Conservation (phyloP, 208 protist genomes). For the Crithidia brevicula region DNA sequence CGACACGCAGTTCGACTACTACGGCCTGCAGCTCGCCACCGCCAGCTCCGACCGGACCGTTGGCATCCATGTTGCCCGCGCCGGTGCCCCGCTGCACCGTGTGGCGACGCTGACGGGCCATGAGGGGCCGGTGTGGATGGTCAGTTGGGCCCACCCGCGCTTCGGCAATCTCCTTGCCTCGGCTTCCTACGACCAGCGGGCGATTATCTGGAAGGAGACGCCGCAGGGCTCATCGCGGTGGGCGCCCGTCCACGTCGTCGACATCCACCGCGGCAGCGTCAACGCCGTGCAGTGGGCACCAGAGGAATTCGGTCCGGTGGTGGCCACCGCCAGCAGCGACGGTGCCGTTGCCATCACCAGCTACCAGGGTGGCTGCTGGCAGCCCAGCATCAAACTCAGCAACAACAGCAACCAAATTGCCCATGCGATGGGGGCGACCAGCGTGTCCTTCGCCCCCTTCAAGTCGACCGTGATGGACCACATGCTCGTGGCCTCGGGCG, state of each 20-base stretch:
- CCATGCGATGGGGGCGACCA: slow-evolving; percentile 84
- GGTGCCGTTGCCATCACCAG: slow-evolving; percentile 72
- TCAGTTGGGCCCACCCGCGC: slow-evolving; percentile 98
- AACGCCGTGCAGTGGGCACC: slow-evolving; percentile 87
- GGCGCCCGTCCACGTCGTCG: slow-evolving; percentile 72
- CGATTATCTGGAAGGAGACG: slow-evolving; percentile 96
- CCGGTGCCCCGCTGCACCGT: slow-evolving; percentile 52
- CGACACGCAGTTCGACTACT: slow-evolving; percentile 99
- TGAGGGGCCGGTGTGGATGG: slow-evolving; percentile 98
- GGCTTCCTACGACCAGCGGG: slow-evolving; percentile 96
- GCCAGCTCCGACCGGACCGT: slow-evolving; percentile 97
- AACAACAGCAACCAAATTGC: slow-evolving; percentile 85
- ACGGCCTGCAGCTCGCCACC: slow-evolving; percentile 97
- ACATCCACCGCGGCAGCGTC: slow-evolving; percentile 73
- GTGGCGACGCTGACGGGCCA: slow-evolving; percentile 88
- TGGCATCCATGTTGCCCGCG: slow-evolving; percentile 93
- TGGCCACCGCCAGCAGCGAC: slow-evolving; percentile 83
- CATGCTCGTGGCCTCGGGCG: slow-evolving; percentile 74
- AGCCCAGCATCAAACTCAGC: slow-evolving; percentile 74
- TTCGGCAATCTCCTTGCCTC: slow-evolving; percentile 97
- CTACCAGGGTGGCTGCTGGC: slow-evolving; percentile 66
- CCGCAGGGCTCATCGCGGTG: slow-evolving; percentile 45
- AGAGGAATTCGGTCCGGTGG: slow-evolving; percentile 64
- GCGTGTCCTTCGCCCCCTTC: slow-evolving; percentile 75
- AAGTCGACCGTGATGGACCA: slow-evolving; percentile 30